Conservation (phyloP, 352 stramenopile species). For the Phytophthora cactorum region DNA sequence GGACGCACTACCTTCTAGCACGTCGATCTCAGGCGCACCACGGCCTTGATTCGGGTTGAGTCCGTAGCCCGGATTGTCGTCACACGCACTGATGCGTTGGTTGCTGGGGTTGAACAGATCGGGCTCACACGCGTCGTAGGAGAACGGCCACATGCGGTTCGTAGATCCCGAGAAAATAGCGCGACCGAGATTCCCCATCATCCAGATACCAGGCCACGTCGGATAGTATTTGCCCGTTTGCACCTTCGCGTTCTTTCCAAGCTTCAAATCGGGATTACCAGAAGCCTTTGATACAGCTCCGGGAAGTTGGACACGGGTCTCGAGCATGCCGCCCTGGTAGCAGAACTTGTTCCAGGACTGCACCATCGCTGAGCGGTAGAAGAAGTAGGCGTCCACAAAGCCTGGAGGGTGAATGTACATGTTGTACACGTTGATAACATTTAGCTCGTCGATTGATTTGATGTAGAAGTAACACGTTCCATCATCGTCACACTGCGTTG, state of each 20-base stretch:
- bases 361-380: conserved; percentile 81
- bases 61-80: conserved; percentile 88
- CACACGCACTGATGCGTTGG: conserved; percentile 79
- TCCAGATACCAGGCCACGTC: conserved; percentile 92
- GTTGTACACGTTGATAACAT: conserved; percentile 60
- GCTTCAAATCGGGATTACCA: conserved; percentile 47
- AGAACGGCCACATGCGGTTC: conserved; percentile 95
- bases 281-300: conserved; percentile 68
- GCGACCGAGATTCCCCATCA: conserved; percentile 93
- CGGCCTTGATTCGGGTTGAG: conserved; percentile 83
- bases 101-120: conserved; percentile 40
- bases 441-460: conserved; percentile 43
- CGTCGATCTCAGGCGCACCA: conserved; percentile 94
- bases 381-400: conserved; percentile 50
- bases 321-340: conserved; percentile 93
- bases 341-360: conserved; percentile 96
- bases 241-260: conserved; percentile 38
- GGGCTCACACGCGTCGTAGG: conserved; percentile 87
- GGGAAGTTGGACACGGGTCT: conserved; percentile 87
- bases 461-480: conserved; percentile 57
- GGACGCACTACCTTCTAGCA: conserved; percentile 88
- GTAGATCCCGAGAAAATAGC: conserved; percentile 92
- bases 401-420: conserved; percentile 51
- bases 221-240: conserved; percentile 68
- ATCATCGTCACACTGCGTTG: conserved; percentile 46